A percentile compares a stretch with the other conserved stretches of the same genome.
phyloP scores from a whole-genome alignment of 2,329 filamentous ascomycete species.

The Byssothecium circinans region DNA sequence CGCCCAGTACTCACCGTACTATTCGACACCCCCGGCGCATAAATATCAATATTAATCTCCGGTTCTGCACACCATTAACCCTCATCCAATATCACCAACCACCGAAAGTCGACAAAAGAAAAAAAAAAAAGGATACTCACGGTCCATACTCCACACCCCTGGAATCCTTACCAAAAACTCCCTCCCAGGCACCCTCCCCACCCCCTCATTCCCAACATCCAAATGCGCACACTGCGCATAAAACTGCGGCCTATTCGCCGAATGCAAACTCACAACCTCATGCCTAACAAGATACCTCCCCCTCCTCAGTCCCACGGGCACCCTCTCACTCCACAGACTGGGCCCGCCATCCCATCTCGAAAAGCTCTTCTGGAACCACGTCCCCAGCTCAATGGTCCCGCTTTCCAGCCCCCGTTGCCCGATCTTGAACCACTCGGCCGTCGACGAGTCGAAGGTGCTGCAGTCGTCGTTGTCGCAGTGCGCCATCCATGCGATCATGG shows the following conservation, averaged over 20 bases:
- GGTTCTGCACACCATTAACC: constrained; percentile 26
- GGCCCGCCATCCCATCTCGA: constrained; percentile 27
- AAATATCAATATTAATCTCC: constrained; percentile 36
- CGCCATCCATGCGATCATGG: constrained; percentile 34
- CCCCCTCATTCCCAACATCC: constrained; percentile 23
- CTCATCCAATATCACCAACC: not conserved
- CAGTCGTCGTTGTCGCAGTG: constrained; percentile 29
- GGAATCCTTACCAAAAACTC: constrained; percentile 33
- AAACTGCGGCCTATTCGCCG: constrained; percentile 31
- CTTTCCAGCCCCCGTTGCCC: constrained; percentile 22
- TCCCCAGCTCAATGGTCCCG: constrained; percentile 24
- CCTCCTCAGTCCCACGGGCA: constrained; percentile 21
- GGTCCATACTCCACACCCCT: constrained; percentile 34
- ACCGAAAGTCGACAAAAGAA: not conserved
- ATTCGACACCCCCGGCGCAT: constrained; percentile 20
- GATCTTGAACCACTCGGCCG: constrained; percentile 34
- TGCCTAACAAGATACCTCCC: constrained; percentile 32
- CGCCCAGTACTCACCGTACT: constrained; percentile 20
- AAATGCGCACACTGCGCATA: constrained; percentile 37
- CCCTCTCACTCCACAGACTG: constrained; percentile 29
- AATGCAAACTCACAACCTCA: constrained; percentile 36
- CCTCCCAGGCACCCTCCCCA: constrained; percentile 11
- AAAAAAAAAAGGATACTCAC: no score
- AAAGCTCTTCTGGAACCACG: constrained; percentile 33
- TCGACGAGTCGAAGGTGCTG: constrained; percentile 14